Evolutionary conservation across 192 early-diverging fungal genomes (phyloP).

Genomic region (Diversispora epigaea): DNA sequence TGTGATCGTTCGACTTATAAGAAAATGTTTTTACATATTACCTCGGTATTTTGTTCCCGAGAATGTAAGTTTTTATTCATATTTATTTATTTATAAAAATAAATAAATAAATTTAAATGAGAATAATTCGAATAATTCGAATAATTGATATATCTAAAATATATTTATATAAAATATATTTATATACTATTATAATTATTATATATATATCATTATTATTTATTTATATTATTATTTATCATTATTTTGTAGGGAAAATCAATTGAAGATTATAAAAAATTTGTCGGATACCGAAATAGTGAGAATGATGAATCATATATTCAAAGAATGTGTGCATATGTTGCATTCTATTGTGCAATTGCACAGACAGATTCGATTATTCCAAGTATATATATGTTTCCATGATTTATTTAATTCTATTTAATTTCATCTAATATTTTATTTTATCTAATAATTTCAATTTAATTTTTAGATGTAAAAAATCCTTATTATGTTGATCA

Average conservation of each 20-base stretch:
- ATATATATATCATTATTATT: too few species aligned
- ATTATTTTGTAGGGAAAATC: conserved; percentile 32
- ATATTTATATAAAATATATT: too few species aligned
- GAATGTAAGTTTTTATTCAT: conserved; percentile 41
- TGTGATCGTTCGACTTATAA: conserved; percentile 63
- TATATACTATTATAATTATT: too few species aligned
- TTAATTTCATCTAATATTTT: neutral
- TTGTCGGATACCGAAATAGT: conserved; percentile 44
- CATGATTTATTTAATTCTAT: neutral
- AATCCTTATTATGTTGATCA: conserved; percentile 54
- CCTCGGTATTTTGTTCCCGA: conserved; percentile 58
- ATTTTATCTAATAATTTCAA: neutral
- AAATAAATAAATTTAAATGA: neutral
- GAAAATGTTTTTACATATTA: conserved; percentile 68
- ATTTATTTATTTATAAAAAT: neutral
- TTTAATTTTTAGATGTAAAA: neutral
- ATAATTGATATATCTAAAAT: neutral
- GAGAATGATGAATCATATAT: conserved; percentile 60
- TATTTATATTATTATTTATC: too few species aligned
- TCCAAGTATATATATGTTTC: conserved; percentile 4
- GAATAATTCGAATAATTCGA: neutral
- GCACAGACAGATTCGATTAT: conserved; percentile 53
- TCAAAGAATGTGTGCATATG: conserved; percentile 63
- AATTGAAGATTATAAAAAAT: conserved; percentile 38
- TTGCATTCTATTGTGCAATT: conserved; percentile 70